These are phyloP conservation scores for Amylocystis lapponica DNA, from an alignment of 768 basidiomycete species.

Conservation along the genomic window DNA sequence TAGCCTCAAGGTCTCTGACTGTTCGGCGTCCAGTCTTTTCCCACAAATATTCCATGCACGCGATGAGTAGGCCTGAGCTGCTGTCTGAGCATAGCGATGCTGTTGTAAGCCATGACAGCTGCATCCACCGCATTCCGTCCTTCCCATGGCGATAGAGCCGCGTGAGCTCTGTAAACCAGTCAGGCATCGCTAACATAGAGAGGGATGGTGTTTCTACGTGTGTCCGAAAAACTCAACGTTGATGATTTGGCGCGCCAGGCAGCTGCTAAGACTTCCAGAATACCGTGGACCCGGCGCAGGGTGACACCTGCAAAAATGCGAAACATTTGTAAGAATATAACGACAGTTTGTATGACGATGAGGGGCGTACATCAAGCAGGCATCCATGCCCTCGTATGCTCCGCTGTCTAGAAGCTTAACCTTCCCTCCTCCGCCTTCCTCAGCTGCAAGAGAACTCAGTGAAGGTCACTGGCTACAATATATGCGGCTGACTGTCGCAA, in stretches of 20 bases:
- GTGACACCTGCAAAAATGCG: slow-evolving; percentile 56
- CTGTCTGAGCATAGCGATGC: slow-evolving; percentile 74
- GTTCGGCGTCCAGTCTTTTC: slow-evolving; percentile 70
- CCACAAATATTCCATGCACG: slow-evolving; percentile 75
- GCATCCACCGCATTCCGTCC: slow-evolving; percentile 82
- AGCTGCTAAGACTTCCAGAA: slow-evolving; percentile 59
- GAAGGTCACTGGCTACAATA: background rate
- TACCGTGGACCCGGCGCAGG: slow-evolving; percentile 73
- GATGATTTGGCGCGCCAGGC: slow-evolving; percentile 56
- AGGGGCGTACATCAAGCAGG: slow-evolving; percentile 60
- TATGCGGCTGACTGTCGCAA: background rate
- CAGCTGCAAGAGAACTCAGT: slow-evolving; percentile 39
- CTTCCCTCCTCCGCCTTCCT: slow-evolving; percentile 77
- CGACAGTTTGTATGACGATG: background rate
- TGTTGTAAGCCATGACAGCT: slow-evolving; percentile 79
- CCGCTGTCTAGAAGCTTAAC: slow-evolving; percentile 60
- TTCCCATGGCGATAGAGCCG: slow-evolving; percentile 79
- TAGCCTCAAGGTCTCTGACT: no score
- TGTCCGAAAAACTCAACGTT: slow-evolving; percentile 67
- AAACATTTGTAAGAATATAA: background rate
- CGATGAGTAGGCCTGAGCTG: slow-evolving; percentile 74
- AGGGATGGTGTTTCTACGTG: slow-evolving; percentile 39
- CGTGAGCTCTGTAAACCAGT: slow-evolving; percentile 53
- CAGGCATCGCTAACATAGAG: background rate
- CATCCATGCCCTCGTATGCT: slow-evolving; percentile 71